These are phyloP conservation scores for Madurella fahalii DNA, from an alignment of 2,329 filamentous ascomycete species.

Conservation along the genomic window DNA sequence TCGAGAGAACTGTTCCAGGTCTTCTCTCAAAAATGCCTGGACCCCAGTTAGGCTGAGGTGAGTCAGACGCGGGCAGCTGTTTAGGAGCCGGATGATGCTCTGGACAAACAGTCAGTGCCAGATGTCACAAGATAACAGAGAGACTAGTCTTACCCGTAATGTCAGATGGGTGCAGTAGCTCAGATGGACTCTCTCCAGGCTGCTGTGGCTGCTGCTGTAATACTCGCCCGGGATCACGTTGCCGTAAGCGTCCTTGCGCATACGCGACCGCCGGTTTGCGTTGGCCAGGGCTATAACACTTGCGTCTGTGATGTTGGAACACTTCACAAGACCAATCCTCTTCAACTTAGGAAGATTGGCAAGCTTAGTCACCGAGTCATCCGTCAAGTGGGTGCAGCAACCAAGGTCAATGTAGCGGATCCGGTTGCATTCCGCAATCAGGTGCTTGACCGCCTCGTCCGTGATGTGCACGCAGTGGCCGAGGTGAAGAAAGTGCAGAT, in stretches of 20 bases:
- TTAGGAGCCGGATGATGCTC: constrained; percentile 87
- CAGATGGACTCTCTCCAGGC: constrained; percentile 88
- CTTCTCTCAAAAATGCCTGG: constrained; percentile 79
- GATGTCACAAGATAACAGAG: not conserved
- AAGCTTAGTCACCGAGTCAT: constrained; percentile 77
- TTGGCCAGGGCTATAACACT: constrained; percentile 83
- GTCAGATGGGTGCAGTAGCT: constrained; percentile 90
- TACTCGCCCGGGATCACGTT: constrained; percentile 40
- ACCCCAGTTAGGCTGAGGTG: constrained; percentile 94
- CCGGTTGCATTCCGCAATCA: constrained; percentile 83
- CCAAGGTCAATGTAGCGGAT: constrained; percentile 97
- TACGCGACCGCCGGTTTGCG: constrained; percentile 53
- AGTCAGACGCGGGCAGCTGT: constrained; percentile 86
- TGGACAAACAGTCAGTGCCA: constrained; percentile 38
- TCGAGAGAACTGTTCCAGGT: constrained; percentile 80
- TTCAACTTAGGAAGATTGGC: constrained; percentile 88
- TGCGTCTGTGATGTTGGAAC: constrained; percentile 79
- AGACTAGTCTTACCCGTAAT: constrained; percentile 59
- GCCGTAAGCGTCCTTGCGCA: constrained; percentile 46
- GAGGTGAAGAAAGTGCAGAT: constrained; percentile 92
- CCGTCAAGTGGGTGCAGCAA: constrained; percentile 87
- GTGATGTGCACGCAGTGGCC: constrained; percentile 92
- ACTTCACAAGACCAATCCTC: constrained; percentile 93
- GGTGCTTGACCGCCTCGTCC: constrained; percentile 76
- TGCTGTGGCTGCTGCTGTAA: constrained; percentile 56